These are phyloP conservation scores for Neurospora sp. DNA, from an alignment of 2,329 filamentous ascomycete species.

Conservation along the genomic window DNA sequence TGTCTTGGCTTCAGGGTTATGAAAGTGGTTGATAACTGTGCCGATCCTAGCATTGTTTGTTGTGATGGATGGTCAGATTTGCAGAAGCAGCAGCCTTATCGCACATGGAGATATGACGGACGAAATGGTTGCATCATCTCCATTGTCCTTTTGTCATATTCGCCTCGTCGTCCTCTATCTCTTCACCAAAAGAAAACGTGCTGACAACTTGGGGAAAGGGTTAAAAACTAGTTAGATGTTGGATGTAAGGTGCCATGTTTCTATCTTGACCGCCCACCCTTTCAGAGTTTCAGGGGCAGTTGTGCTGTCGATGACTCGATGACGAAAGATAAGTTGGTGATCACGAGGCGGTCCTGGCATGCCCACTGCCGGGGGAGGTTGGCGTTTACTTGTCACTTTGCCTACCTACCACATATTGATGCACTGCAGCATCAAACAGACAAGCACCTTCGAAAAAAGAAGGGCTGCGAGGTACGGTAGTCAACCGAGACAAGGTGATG, in stretches of 20 bases:
- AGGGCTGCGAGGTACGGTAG: not conserved
- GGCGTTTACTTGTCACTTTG: not conserved
- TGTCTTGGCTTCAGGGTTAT: not conserved
- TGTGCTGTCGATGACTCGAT: conserved; percentile 8
- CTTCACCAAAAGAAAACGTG: not conserved
- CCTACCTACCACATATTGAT: not conserved
- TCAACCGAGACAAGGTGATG: not conserved
- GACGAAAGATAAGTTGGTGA: conserved; percentile 16
- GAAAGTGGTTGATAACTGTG: not conserved
- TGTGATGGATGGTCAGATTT: not conserved
- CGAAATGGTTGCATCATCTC: not conserved
- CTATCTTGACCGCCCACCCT: not conserved
- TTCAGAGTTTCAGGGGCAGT: not conserved
- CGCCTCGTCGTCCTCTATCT: not conserved
- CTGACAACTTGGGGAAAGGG: not conserved
- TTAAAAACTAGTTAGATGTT: not conserved
- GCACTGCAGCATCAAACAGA: not conserved
- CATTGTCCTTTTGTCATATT: not conserved
- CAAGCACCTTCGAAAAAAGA: not conserved
- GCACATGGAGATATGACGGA: not conserved
- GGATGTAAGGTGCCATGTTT: not conserved
- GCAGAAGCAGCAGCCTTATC: not conserved
- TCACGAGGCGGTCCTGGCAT: conserved; percentile 11
- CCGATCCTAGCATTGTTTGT: not conserved
- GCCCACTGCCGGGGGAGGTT: not conserved